Conservation (phyloP, 1,139 yeast genomes). For the Kodamaea suecica region DNA sequence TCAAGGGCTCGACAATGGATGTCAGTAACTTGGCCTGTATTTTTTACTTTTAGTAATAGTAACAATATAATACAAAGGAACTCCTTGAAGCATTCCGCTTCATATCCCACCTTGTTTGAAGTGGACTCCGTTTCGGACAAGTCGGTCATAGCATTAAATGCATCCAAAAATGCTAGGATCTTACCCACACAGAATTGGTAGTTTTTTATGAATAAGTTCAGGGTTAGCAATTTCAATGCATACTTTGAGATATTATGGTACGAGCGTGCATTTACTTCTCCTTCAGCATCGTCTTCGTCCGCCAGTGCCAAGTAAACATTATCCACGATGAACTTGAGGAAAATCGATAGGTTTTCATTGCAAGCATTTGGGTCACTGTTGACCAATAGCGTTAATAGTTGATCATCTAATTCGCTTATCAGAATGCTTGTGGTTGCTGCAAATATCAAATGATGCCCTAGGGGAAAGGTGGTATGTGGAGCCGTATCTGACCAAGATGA, state of each 20-base stretch:
- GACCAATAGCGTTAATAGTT: slow-evolving; percentile 17
- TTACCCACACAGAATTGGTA: slow-evolving; percentile 40
- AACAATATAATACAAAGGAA: slow-evolving; percentile 36
- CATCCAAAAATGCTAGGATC: slow-evolving; percentile 33
- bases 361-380: slow-evolving; percentile 43
- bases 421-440: neutral
- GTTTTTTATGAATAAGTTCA: slow-evolving; percentile 42
- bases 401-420: slow-evolving; percentile 3
- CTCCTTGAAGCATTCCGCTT: slow-evolving; percentile 31
- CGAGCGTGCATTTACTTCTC: slow-evolving; percentile 7
- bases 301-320: slow-evolving; percentile 19
- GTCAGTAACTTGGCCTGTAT: slow-evolving; percentile 13
- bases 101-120: slow-evolving; percentile 16
- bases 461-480: slow-evolving; percentile 8
- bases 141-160: slow-evolving; percentile 25
- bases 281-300: slow-evolving; percentile 8
- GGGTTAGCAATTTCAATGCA: slow-evolving; percentile 36
- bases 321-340: slow-evolving; percentile 36
- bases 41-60: slow-evolving; percentile 35
- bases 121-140: slow-evolving; percentile 6
- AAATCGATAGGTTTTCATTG: slow-evolving; percentile 37
- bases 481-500: slow-evolving; percentile 1
- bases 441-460: neutral
- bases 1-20: slow-evolving; percentile 4
- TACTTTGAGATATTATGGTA: slow-evolving; percentile 34